phyloP scores from a whole-genome alignment of 2,329 filamentous ascomycete genomes.

The Podosphaera fusca region DNA sequence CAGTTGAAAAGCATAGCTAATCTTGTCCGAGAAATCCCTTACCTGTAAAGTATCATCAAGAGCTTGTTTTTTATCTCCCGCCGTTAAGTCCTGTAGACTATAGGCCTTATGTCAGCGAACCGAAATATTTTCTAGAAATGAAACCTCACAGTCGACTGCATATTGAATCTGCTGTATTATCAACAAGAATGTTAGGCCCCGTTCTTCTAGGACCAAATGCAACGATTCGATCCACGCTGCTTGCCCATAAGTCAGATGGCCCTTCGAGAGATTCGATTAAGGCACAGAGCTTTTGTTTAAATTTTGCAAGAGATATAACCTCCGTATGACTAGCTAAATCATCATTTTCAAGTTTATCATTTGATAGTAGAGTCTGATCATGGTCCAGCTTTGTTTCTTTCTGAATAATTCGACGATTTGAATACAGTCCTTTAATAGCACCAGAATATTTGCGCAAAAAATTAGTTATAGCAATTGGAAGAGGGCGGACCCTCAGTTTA shows the following conservation, averaged over 20 bases:
- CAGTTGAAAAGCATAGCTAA: constrained; percentile 83
- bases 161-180: constrained; percentile 48
- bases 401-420: constrained; percentile 36
- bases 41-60: constrained; percentile 30
- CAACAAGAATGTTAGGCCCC: constrained; percentile 76
- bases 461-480: constrained; percentile 57
- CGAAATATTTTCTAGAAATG: not conserved
- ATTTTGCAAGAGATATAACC: constrained; percentile 47
- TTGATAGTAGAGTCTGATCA: constrained; percentile 2
- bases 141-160: constrained; percentile 43
- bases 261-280: constrained; percentile 50
- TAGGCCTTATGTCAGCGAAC: not conserved
- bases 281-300: constrained; percentile 47
- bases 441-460: constrained; percentile 63
- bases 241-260: constrained; percentile 54
- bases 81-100: constrained; percentile 11
- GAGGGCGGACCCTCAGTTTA: constrained; percentile 50
- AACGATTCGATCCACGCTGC: constrained; percentile 56
- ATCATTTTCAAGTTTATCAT: constrained; percentile 22
- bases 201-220: constrained; percentile 70
- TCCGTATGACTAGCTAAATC: constrained; percentile 34
- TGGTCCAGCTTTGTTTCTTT: constrained; percentile 13
- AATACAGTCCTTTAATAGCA: constrained; percentile 58
- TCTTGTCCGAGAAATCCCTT: constrained; percentile 66
- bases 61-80: constrained; percentile 13